Conservation (phyloP, 176 grass and related monocot species). For the Puccinellia tenuiflora region DNA sequence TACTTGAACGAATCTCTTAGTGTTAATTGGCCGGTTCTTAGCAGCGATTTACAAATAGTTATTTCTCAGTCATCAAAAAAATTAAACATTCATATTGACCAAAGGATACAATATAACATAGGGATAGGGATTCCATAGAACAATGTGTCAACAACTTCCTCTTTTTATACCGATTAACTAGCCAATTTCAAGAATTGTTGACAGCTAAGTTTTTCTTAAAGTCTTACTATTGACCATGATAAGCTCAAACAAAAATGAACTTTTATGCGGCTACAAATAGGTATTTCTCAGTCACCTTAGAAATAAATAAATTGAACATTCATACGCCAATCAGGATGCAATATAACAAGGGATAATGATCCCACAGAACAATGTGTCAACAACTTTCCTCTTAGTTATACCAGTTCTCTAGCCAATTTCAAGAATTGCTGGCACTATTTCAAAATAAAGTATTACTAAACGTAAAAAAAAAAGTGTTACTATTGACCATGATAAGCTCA, state of each 20-base stretch:
- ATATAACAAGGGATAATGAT: background rate
- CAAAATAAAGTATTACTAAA: too few relatives aligned
- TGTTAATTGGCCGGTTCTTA: background rate
- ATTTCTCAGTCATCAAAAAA: background rate
- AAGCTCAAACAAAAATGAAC: too few relatives aligned
- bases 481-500: background rate
- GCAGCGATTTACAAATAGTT: background rate
- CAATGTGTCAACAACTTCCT: background rate
- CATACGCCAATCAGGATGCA: background rate
- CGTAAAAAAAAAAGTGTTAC: background rate
- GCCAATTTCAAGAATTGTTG: background rate
- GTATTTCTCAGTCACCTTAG: background rate
- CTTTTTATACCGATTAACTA: background rate
- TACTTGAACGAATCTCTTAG: background rate
- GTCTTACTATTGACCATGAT: too few relatives aligned
- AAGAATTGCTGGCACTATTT: background rate
- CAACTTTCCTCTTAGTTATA: background rate
- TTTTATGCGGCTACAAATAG: too few relatives aligned
- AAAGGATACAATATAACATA: background rate
- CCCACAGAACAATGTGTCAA: background rate
- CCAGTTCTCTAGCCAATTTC: background rate
- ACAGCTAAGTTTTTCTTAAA: too few relatives aligned
- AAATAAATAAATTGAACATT: background rate
- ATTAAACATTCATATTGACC: background rate
- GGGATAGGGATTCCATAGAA: background rate